These are phyloP conservation scores for Nicotiana otophora DNA, from an alignment of 257 asterid species.

Conservation along the genomic window DNA sequence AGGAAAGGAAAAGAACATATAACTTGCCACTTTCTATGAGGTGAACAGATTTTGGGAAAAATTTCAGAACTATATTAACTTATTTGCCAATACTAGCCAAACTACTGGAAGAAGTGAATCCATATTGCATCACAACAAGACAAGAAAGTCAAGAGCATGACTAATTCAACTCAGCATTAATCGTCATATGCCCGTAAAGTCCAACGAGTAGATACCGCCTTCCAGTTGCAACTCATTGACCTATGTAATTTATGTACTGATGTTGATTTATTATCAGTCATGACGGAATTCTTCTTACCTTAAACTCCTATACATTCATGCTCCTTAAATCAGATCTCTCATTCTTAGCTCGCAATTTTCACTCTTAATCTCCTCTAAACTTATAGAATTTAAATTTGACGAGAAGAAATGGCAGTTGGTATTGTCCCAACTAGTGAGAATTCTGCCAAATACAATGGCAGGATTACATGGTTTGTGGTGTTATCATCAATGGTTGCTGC, in stretches of 20 bases:
- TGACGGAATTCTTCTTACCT: neutral
- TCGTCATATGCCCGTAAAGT: neutral
- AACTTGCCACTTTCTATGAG: neutral
- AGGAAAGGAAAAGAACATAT: neutral
- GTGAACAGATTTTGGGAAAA: neutral
- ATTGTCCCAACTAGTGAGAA: neutral
- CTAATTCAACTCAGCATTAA: neutral
- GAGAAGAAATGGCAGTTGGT: constrained; percentile 17
- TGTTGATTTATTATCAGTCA: neutral
- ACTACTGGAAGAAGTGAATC: neutral
- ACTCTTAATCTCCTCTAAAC: neutral
- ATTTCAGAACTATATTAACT: neutral
- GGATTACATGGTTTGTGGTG: constrained; percentile 24
- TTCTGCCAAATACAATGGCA: constrained; percentile 17
- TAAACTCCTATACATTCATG: neutral
- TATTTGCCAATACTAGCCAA: neutral
- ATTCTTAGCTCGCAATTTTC: neutral
- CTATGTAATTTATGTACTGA: neutral
- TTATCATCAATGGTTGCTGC: constrained; percentile 28
- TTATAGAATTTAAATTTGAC: neutral
- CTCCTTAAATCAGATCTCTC: neutral
- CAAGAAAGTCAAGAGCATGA: neutral
- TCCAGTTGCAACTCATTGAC: neutral
- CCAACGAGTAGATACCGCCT: neutral
- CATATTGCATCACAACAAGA: neutral